Conservation (phyloP, 768 basidiomycete species). For the Lenzites betulinus region DNA sequence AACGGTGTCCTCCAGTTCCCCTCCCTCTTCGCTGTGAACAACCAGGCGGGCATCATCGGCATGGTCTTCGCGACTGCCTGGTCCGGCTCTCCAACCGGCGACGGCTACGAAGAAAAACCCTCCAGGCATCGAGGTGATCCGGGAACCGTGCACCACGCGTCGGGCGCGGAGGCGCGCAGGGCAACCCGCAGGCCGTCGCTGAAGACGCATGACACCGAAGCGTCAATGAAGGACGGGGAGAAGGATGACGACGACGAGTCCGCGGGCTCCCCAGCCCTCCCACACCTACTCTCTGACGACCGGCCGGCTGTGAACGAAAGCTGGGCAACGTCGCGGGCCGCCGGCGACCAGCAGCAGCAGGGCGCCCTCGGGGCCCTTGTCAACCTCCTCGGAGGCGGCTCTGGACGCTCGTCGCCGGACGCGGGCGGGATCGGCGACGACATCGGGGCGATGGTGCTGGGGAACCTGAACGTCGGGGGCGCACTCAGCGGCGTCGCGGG, state of each 20-base stretch:
- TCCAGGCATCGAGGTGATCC: neutral
- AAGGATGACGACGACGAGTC: neutral
- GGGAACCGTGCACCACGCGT: neutral
- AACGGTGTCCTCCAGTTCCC: neutral
- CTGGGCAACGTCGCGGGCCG: neutral
- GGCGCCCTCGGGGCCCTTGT: neutral
- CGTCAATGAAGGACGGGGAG: neutral
- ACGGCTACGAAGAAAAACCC: neutral
- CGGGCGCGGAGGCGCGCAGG: neutral
- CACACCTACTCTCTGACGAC: neutral
- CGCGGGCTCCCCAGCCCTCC: neutral
- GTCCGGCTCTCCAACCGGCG: neutral
- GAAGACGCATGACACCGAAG: neutral
- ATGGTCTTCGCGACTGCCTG: slow-evolving; percentile 14
- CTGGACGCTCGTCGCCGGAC: neutral
- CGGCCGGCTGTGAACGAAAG: neutral
- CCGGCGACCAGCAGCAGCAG: neutral
- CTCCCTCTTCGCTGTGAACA: slow-evolving; percentile 9
- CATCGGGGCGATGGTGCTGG: neutral
- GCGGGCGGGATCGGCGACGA: neutral
- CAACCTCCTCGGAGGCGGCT: neutral
- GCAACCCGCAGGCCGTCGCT: neutral
- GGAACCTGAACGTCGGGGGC: neutral
- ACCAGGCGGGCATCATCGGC: slow-evolving; percentile 13
- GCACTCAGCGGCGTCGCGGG: neutral